Percentiles rank a stretch among this genome's conserved stretches.
phyloP scores from a whole-genome alignment of 495 filamentous ascomycete species.

The Elasticomyces elasticus region DNA sequence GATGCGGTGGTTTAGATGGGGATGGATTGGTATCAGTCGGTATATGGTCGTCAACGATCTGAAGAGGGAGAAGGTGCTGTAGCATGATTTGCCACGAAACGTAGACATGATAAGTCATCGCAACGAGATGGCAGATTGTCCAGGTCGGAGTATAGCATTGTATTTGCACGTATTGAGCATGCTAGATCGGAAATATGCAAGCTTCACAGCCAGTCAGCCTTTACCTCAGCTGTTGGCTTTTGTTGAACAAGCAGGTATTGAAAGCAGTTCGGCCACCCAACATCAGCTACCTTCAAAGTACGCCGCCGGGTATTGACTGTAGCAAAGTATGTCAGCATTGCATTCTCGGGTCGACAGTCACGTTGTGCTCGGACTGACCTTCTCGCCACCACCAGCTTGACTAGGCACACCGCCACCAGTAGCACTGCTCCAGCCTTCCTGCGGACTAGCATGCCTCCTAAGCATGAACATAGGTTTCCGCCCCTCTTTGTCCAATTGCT shows the following conservation, averaged over 20 bases:
- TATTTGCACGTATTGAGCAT: too few relatives aligned
- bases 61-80: conserved; percentile 47
- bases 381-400: background rate
- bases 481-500: conserved; percentile 90
- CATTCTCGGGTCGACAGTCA: too few relatives aligned
- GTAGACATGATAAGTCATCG: too few relatives aligned
- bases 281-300: conserved; percentile 10
- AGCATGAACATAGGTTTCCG: conserved; percentile 99
- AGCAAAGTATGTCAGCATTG: background rate
- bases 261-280: background rate
- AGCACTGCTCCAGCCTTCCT: conserved; percentile 26
- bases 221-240: too few relatives aligned
- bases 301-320: conserved; percentile 15
- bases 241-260: too few relatives aligned
- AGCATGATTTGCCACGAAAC: too few relatives aligned
- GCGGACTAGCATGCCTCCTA: conserved; percentile 48
- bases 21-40: conserved; percentile 80
- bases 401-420: background rate
- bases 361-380: too few relatives aligned
- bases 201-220: too few relatives aligned
- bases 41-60: conserved; percentile 97
- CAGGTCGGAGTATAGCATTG: too few relatives aligned
- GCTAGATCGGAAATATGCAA: too few relatives aligned
- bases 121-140: too few relatives aligned
- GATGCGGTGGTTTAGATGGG: conserved; percentile 98